phyloP scores from a whole-genome alignment of 1,284 basidiomycete genomes.

The Bjerkandera adusta region DNA sequence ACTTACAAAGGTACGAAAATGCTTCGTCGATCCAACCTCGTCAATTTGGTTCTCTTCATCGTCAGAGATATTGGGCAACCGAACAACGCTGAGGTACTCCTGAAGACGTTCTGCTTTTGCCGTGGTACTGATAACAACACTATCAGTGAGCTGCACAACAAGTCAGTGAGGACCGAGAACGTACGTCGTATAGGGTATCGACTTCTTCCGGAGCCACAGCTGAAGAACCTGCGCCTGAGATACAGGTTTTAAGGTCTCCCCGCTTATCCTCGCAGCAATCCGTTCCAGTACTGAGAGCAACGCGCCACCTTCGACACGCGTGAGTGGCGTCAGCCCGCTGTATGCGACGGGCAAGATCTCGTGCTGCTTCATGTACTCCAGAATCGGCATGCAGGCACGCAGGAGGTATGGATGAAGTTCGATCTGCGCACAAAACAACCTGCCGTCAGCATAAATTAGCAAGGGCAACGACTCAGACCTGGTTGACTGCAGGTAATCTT shows the following conservation, averaged over 20 bases:
- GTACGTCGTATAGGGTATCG: conserved; percentile 55
- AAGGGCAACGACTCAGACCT: conserved; percentile 41
- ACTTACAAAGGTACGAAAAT: conserved; percentile 52
- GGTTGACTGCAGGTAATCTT: conserved; percentile 73
- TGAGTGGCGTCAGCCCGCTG: conserved; percentile 58
- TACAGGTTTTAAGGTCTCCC: conserved; percentile 26
- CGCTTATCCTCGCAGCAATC: conserved; percentile 27
- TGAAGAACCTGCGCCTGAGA: conserved; percentile 34
- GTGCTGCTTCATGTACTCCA: conserved; percentile 54
- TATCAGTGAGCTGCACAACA: not conserved
- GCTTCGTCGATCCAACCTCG: conserved; percentile 54
- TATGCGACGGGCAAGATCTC: conserved; percentile 71
- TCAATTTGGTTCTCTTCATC: conserved; percentile 67
- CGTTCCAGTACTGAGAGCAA: conserved; percentile 40
- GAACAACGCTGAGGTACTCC: conserved; percentile 60
- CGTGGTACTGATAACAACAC: conserved; percentile 49
- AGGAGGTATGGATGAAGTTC: conserved; percentile 82
- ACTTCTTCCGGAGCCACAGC: conserved; percentile 34
- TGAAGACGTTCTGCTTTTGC: conserved; percentile 64
- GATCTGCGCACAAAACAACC: conserved; percentile 41
- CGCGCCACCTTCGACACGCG: conserved; percentile 52
- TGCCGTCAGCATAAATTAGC: not conserved
- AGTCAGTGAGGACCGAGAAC: conserved; percentile 22
- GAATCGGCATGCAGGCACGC: conserved; percentile 51
- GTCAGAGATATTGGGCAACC: conserved; percentile 53